Base-by-base conservation (phyloP, 805 yeast genomes). In the Candida nitratophila region DNA sequence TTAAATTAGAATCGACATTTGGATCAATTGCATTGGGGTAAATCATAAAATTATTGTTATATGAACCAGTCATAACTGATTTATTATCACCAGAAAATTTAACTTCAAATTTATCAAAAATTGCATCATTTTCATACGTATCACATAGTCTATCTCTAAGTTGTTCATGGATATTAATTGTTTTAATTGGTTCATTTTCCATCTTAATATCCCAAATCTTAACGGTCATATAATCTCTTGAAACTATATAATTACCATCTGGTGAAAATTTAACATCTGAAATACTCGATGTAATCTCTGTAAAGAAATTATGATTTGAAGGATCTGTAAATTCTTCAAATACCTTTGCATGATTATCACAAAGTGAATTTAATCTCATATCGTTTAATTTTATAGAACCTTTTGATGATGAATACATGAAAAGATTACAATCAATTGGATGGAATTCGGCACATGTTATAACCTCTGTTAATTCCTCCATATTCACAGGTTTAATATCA, bases 391-490 rank as follows among this genome's bases (percentile, higher is more conserved):
- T 90, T 53, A 95, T 87, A 37, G 96, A 86, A 45, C 99, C 99
- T 64, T 91, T 93, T 43, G 95, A 85, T 12, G 95, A 85, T 6
- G 96, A 83, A 68, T 93, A 91, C 89, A 91, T 89, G 66, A 93
- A 91, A 56, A 86, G 69, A 63, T 93, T 93, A 71, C 99, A 93
- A 60, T 82, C 81, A 39, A 71, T 67, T 15, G 99, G 99, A 64
- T 95, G 98, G 70, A 93, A 93, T 63, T 90, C 96, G 2, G 98
- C 95, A 57, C 90, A 78, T 16, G 99, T 93, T 51, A 93, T 91
- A 42, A 93, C 99, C 65, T 93, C 99, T 10, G 99, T 91, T 56
- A 93, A 76, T 68, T 93, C 99, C 70, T 93, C 99, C 99, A 93
- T 95, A 65, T 89, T 89, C 7, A 89, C 86, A 10, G 99, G 99